These are phyloP conservation scores for Mesembryanthemum crystallinum DNA, from an alignment of 148 eudicot species.

Conservation along the genomic window DNA sequence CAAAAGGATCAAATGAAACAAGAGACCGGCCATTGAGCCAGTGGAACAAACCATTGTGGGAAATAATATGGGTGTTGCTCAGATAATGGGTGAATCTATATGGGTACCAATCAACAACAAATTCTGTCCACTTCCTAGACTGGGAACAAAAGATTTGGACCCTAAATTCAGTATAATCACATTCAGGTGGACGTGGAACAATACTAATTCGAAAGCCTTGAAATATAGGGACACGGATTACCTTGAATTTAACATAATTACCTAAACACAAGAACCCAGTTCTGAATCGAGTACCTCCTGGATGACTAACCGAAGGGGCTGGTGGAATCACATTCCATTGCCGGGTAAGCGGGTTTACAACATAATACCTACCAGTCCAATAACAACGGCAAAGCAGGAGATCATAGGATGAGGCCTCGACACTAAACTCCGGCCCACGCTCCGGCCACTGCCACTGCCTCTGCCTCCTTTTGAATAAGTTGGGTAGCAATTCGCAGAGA, in stretches of 20 bases:
- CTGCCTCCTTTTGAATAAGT: no score
- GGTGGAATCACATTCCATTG: background rate
- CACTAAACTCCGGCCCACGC: background rate
- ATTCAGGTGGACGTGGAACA: background rate
- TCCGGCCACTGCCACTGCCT: no score
- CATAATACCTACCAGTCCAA: background rate
- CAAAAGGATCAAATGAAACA: background rate
- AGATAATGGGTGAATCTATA: background rate
- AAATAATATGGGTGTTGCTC: background rate
- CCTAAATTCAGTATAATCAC: background rate
- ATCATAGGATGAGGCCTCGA: background rate
- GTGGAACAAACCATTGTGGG: conserved; percentile 2
- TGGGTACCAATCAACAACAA: background rate
- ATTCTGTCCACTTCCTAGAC: background rate
- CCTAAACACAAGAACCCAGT: background rate
- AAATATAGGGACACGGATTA: background rate
- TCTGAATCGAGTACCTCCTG: background rate
- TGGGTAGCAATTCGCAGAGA: background rate
- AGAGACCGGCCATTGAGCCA: background rate
- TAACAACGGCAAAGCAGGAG: background rate
- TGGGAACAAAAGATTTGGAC: background rate
- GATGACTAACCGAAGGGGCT: background rate
- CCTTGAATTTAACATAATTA: background rate
- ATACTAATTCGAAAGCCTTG: no score
- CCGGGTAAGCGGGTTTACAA: background rate